Base-by-base conservation (phyloP, 164 flowering plant species). In the Tinospora cordifolia region DNA sequence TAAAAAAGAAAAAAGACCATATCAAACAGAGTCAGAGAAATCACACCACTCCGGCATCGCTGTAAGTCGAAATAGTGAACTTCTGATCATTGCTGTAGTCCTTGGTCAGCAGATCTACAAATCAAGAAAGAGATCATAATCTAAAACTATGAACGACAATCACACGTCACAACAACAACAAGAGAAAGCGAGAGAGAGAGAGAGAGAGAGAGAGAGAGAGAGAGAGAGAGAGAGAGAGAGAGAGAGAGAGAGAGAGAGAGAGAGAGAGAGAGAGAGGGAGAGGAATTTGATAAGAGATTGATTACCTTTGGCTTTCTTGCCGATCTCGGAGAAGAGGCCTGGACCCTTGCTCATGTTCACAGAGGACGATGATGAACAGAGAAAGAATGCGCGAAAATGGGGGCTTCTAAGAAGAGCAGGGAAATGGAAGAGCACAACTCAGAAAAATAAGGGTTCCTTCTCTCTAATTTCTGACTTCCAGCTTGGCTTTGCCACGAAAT, bases 41-140 rank as follows among this genome's bases (percentile, higher is more conserved):
- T 17, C 58, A 30, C 69, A 80, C 82, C 75, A 78, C 71, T 68
- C 83, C 83, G 6, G 65, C 58, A 49, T 65, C 71, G 49, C 71
- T 73, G 74, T 62, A 46, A n/a, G 77, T 75, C 2, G 81, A 24
- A 21, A 80, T 54, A 34, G 77, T 54, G 77, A 80, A 71, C 69
- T 80, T 80, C 76, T 80, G 81, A 57, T 78, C 83, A 39, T 62
- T 73, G 71, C 74, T 78, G 69, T 78, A 80, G 65, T 78, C 83
- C 77, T 66, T 78, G 9, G 75, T 75, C 14, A 80, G 74, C 60
- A 80, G 74, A 75, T 80, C 82, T 80, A 70, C 24, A 30, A 74
- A 49, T 51, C 71, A 44, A 54, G 12, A 68, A 10, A 51, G n/a
- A 26, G 15, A 51, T 19, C 40, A 22, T 11, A 44, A 13, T 5